phyloP scores from a whole-genome alignment of 345 rosid genomes.

The Capsella bursapastoris region DNA sequence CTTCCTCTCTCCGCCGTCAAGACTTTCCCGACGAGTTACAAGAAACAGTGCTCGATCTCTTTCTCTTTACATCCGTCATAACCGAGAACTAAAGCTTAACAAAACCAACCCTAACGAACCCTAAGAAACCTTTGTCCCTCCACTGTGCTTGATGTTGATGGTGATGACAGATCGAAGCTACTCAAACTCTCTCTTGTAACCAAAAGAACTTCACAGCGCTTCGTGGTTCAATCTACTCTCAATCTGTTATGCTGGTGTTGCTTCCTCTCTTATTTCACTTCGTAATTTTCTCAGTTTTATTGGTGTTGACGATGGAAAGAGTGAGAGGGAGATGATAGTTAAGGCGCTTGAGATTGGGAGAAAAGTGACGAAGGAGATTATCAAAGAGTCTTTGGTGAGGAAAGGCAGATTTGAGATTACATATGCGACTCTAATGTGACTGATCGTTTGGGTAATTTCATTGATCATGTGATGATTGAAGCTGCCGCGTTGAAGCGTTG shows the following conservation, averaged over 20 bases:
- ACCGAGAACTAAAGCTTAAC: too few species aligned
- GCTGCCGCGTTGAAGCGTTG: constrained; percentile 61
- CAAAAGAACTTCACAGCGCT: constrained; percentile 66
- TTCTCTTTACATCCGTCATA: too few species aligned
- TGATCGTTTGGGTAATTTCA: constrained; percentile 23
- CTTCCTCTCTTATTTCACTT: constrained; percentile 52
- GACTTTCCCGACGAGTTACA: too few species aligned
- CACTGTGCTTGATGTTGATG: too few species aligned
- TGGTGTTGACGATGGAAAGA: constrained; percentile 43
- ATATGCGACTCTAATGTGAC: constrained; percentile 67
- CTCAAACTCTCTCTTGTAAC: constrained; percentile 58
- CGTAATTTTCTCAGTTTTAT: constrained; percentile 43
- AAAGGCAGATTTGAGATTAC: constrained; percentile 88
- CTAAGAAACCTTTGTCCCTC: too few species aligned
- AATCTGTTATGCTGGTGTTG: constrained; percentile 37
- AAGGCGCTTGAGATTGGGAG: constrained; percentile 50
- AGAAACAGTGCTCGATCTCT: too few species aligned
- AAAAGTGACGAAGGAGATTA: constrained; percentile 68
- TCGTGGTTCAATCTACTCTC: constrained; percentile 60
- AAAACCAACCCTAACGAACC: too few species aligned
- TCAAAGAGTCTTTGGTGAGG: constrained; percentile 67
- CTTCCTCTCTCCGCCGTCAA: too few species aligned
- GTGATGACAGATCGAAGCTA: too few species aligned
- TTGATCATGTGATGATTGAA: constrained; percentile 77
- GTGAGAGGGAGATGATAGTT: constrained; percentile 55